A percentile compares a stretch with the other conserved stretches of the same genome.
phyloP scores from a whole-genome alignment of 345 rosid genomes.

The Gossypium mustelinum region DNA sequence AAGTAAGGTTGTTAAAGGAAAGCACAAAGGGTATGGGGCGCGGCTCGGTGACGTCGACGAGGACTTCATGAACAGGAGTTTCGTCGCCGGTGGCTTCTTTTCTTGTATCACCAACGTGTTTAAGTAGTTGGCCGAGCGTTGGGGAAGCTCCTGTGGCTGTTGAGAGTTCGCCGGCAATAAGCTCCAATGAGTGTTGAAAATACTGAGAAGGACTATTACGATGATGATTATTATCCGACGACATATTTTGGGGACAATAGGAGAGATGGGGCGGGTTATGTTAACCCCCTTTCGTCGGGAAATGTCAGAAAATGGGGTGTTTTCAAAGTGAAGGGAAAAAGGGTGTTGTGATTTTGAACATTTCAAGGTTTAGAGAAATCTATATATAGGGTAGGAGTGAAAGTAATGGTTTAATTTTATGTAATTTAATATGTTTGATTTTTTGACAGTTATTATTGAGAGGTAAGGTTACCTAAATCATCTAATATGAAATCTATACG shows the following conservation, averaged over 20 bases:
- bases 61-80: constrained; percentile 64
- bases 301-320: background rate
- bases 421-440: background rate
- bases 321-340: background rate
- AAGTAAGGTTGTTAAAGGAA: constrained; percentile 67
- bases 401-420: background rate
- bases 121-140: constrained; percentile 72
- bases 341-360: background rate
- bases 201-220: constrained; percentile 22
- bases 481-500: constrained; percentile 39
- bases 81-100: constrained; percentile 67
- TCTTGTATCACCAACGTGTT: constrained; percentile 62
- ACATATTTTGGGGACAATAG: constrained; percentile 34
- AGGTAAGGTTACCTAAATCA: constrained; percentile 61
- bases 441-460: background rate
- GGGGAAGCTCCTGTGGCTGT: constrained; percentile 23
- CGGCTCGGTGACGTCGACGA: constrained; percentile 31
- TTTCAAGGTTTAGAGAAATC: background rate
- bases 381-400: constrained; percentile 3
- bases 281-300: background rate
- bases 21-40: constrained; percentile 61
- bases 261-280: constrained; percentile 34
- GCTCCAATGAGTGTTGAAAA: constrained; percentile 42
- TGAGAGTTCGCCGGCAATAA: constrained; percentile 15
- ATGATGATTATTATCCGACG: constrained; percentile 9